These are phyloP conservation scores for Lasiosphaeria ovina DNA, from an alignment of 495 filamentous ascomycete species.

Conservation along the genomic window DNA sequence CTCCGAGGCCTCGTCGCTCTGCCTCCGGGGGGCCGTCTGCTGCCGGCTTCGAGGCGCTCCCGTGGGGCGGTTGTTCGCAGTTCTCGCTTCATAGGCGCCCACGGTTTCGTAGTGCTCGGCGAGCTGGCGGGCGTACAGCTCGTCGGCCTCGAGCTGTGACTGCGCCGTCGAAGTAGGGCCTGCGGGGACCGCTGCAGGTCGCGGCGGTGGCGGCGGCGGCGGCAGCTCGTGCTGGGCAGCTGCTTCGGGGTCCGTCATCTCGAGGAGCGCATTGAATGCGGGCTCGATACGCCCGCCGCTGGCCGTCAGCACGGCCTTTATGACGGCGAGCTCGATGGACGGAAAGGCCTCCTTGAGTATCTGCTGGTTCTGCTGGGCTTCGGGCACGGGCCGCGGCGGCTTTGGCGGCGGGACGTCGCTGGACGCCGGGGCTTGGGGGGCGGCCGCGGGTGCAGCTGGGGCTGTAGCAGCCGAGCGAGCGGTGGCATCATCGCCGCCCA, in stretches of 20 bases:
- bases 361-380: constrained; percentile 77
- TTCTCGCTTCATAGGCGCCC: constrained; percentile 50
- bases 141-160: constrained; percentile 85
- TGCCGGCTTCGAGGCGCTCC: constrained; percentile 39
- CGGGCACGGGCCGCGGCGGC: constrained; percentile 80
- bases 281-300: constrained; percentile 87
- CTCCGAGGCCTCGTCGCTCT: constrained; percentile 54
- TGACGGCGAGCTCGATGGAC: constrained; percentile 70
- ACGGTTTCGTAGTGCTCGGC: constrained; percentile 80
- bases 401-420: constrained; percentile 69
- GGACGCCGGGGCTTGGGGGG: constrained; percentile 33
- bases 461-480: constrained; percentile 41
- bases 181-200: constrained; percentile 47
- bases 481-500: constrained; percentile 36
- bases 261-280: constrained; percentile 92
- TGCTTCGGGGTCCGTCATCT: constrained; percentile 91
- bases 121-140: constrained; percentile 89
- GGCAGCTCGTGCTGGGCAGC: constrained; percentile 54
- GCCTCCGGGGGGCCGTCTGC: constrained; percentile 44
- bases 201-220: constrained; percentile 68
- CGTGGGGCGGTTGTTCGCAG: constrained; percentile 38
- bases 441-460: constrained; percentile 7
- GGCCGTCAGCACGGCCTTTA: constrained; percentile 84
- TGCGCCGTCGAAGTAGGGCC: constrained; percentile 57
- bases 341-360: constrained; percentile 96